Conservation (phyloP, 768 basidiomycete species). For the Hemileccinum rubropunctum region DNA sequence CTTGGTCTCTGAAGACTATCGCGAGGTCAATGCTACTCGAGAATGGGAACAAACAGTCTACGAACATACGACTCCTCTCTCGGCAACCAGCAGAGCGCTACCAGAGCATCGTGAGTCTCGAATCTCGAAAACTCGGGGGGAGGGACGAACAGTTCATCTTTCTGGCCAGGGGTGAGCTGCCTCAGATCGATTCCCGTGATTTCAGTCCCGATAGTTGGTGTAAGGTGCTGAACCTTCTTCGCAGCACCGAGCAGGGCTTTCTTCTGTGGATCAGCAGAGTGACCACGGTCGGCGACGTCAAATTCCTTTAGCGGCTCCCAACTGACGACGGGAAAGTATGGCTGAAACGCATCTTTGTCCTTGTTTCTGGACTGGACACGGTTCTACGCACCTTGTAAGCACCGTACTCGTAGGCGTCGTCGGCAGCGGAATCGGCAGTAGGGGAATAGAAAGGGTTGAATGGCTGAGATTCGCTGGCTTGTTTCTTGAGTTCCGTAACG, state of each 20-base stretch:
- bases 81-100: conserved; percentile 71
- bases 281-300: conserved; percentile 62
- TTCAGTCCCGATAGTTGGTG: conserved; percentile 75
- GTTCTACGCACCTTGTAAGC: conserved; percentile 51
- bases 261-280: conserved; percentile 69
- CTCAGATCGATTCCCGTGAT: conserved; percentile 70
- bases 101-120: conserved; percentile 8
- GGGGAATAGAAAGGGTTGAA: conserved; percentile 74
- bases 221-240: conserved; percentile 63
- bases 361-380: not conserved
- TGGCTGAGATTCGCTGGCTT: conserved; percentile 20
- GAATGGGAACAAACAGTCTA: not conserved
- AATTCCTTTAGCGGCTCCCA: conserved; percentile 64
- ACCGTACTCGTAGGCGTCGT: conserved; percentile 51
- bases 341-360: conserved; percentile 37
- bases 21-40: not conserved
- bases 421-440: conserved; percentile 46
- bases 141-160: conserved; percentile 68
- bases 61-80: conserved; percentile 76
- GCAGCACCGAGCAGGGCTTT: conserved; percentile 62
- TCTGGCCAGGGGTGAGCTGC: conserved; percentile 62
- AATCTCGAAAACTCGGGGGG: not conserved
- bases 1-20: conserved; percentile 74
- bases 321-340: conserved; percentile 56
- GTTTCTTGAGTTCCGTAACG: conserved; percentile 24